phyloP scores from a whole-genome alignment of 352 stramenopile species.

The Halophytophthora polymorphica region DNA sequence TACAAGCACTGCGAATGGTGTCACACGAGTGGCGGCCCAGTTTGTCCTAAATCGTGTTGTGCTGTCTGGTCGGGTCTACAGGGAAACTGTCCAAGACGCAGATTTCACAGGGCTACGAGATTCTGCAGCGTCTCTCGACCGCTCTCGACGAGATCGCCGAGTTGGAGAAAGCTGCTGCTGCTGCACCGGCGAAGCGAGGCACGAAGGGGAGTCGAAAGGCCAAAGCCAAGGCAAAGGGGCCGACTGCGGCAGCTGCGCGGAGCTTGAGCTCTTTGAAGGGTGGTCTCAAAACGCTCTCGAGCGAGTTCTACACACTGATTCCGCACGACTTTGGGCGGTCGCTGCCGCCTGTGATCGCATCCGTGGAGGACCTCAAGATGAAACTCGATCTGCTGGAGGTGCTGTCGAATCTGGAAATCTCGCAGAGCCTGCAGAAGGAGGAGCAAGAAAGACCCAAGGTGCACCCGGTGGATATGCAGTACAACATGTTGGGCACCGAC shows the following conservation, averaged over 20 bases:
- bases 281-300: slow-evolving; percentile 52
- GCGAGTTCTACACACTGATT: slow-evolving; percentile 70
- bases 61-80: too few species aligned
- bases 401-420: slow-evolving; percentile 60
- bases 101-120: slow-evolving; percentile 56
- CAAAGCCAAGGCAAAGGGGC: slow-evolving; percentile 23
- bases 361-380: slow-evolving; percentile 50
- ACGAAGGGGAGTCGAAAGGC: slow-evolving; percentile 19
- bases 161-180: slow-evolving; percentile 21
- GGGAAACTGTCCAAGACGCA: slow-evolving; percentile 51
- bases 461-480: slow-evolving; percentile 53
- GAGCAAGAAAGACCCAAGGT: slow-evolving; percentile 20
- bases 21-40: too few species aligned
- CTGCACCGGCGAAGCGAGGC: neutral
- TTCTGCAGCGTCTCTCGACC: slow-evolving; percentile 47
- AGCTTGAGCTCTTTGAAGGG: slow-evolving; percentile 24
- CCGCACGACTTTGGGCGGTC: slow-evolving; percentile 63
- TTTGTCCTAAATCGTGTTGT: too few species aligned
- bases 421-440: slow-evolving; percentile 45
- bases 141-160: slow-evolving; percentile 37
- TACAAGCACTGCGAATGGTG: neutral
- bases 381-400: slow-evolving; percentile 65
- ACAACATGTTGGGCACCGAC: slow-evolving; percentile 43
- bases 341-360: slow-evolving; percentile 46
- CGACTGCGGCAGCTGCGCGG: slow-evolving; percentile 11